Evolutionary conservation across 2,329 filamentous ascomycete species (phyloP), one percentile per base, ranked within the genome.

Genomic region (Trichoderma sp.): DNA sequence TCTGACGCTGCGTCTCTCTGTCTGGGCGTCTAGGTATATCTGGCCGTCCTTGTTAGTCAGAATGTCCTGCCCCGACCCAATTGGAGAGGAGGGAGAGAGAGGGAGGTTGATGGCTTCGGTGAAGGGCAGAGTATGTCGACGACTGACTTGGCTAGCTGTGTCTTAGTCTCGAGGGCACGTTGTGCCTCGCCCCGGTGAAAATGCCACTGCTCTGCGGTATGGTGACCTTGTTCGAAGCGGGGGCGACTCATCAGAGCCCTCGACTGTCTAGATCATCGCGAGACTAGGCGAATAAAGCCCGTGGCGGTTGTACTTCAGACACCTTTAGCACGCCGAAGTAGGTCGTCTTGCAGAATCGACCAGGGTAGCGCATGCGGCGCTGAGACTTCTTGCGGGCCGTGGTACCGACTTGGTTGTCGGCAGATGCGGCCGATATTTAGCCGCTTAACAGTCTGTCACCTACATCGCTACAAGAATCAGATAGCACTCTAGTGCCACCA

Each of bases 261-360:
- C 58, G 56, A 57, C 63, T 31, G 52, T 68, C 64, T 68, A 62
- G 63, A 70, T 68, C 68, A 68, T 70, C 68, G 68, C 63, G 61
- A 69, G 47, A 55, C 66, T 68, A 68, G 56, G 60, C 64, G 29
- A 63, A 47, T 16, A 29, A 66, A 59, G 43, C 40, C 52, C 68
- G 62, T 66, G 68, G 68, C 61, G 31, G 68, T 65, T 65, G 52
- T 58, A 24, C 65, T 40, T 59, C 24, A 40, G 57, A 58, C 58
- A 31, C 58, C 66, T 68, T 29, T 62, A 55, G 66, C 65, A 63
- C 58, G 49, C n/a, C n/a, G 33, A 47, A 62, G 59, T n/a, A 43
- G 57, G 59, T 69, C 52, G 59, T 57, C 56, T 60, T 64, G 49
- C 59, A 65, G 53, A 52, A 35, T 40, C 61, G 68, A 69, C 68